These are phyloP conservation scores for Teratosphaeria gauchensis DNA, from an alignment of 2,329 filamentous ascomycete genomes.

Conservation along the genomic window DNA sequence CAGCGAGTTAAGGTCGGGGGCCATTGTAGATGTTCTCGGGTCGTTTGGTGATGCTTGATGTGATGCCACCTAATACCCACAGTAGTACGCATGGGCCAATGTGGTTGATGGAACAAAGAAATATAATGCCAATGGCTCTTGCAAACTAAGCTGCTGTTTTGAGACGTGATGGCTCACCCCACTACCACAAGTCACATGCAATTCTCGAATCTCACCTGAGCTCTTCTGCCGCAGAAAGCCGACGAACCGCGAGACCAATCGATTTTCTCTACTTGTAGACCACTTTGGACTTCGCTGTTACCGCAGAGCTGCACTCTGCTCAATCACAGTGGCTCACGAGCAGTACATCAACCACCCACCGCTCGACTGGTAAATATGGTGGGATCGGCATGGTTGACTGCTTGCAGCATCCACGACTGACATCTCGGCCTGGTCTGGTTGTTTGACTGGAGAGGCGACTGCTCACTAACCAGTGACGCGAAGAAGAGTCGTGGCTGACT, in stretches of 20 bases:
- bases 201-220: neutral
- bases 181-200: neutral
- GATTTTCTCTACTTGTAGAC: neutral
- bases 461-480: no score
- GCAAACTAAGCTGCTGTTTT: neutral
- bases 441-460: no score
- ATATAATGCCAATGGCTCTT: neutral
- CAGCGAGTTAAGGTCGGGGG: conserved; percentile 52
- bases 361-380: no score
- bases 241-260: neutral
- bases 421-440: no score
- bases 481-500: neutral
- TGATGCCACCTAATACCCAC: neutral
- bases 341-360: no score
- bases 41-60: neutral
- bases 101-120: neutral
- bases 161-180: neutral
- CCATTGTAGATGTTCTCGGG: conserved; percentile 28
- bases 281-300: no score
- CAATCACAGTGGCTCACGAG: no score
- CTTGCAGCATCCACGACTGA: no score
- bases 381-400: no score
- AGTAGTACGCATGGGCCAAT: neutral
- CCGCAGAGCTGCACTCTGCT: no score
- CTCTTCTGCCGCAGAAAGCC: neutral